Evolutionary conservation across 495 filamentous ascomycete species (phyloP).

Genomic region (Penicillium turbatum): DNA sequence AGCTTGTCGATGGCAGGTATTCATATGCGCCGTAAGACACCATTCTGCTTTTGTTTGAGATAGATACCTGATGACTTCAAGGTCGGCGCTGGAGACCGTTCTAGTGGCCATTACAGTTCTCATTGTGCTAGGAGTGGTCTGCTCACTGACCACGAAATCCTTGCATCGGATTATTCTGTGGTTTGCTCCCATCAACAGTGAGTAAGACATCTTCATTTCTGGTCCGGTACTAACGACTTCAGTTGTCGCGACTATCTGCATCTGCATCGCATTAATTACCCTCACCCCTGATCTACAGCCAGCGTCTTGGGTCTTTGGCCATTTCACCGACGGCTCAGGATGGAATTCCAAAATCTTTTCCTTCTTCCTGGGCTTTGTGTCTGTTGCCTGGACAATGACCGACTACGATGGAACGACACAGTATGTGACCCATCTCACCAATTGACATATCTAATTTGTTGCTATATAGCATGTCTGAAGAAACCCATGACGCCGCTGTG

Average conservation of each 20-base stretch:
- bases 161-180: conserved; percentile 61
- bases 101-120: conserved; percentile 56
- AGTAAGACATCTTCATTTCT: conserved; percentile 3
- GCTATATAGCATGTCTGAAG: conserved; percentile 61
- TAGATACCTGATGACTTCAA: conserved; percentile 24
- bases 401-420: conserved; percentile 74
- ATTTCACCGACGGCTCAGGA: conserved; percentile 62
- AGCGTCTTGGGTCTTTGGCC: conserved; percentile 62
- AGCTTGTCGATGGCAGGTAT: conserved; percentile 41
- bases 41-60: neutral
- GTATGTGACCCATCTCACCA: conserved; percentile 29
- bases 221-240: neutral
- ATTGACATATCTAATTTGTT: neutral
- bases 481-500: conserved; percentile 66
- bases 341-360: conserved; percentile 63
- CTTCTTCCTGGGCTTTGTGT: conserved; percentile 64
- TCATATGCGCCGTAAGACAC: conserved; percentile 43
- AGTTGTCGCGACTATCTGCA: conserved; percentile 55
- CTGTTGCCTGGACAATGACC: conserved; percentile 73
- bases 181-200: conserved; percentile 72
- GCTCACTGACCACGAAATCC: conserved; percentile 60
- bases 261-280: conserved; percentile 58
- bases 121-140: conserved; percentile 56
- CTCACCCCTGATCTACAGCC: conserved; percentile 61
- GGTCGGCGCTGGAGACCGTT: conserved; percentile 60